Evolutionary conservation across 176 grass and related monocot species (phyloP).

Genomic region (Hsuehochloa calcarea): DNA sequence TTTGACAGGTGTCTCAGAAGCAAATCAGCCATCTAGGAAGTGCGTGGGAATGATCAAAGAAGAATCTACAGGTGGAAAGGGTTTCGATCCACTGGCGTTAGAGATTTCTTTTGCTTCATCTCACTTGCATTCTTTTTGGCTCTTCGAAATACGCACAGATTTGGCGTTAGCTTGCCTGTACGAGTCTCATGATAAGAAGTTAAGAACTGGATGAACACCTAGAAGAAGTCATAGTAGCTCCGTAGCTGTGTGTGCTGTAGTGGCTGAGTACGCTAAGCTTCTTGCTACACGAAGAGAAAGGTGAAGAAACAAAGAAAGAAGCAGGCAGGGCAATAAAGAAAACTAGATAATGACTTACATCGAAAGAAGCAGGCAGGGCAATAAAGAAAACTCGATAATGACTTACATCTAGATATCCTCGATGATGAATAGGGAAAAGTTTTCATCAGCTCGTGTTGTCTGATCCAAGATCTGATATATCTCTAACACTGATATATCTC

Average conservation of each 20-base stretch:
- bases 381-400: neutral
- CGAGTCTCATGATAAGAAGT: neutral
- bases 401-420: neutral
- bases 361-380: no score
- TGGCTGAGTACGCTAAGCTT: neutral
- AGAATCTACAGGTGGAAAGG: neutral
- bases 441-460: neutral
- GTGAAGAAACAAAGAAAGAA: no score
- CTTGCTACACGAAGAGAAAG: neutral
- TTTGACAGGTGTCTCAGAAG: neutral
- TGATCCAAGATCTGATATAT: constrained; percentile 21
- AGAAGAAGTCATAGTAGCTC: neutral
- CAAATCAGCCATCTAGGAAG: neutral
- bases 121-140: neutral
- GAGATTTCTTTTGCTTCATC: neutral
- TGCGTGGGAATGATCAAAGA: neutral
- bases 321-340: neutral
- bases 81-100: neutral
- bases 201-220: neutral
- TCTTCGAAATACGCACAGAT: neutral
- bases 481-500: no score
- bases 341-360: neutral
- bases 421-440: neutral
- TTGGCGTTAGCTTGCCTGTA: neutral
- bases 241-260: neutral